Evolutionary conservation across 2,329 filamentous ascomycete species (phyloP), one percentile per base, ranked within the genome.

Genomic region (Tolypocladium album): DNA sequence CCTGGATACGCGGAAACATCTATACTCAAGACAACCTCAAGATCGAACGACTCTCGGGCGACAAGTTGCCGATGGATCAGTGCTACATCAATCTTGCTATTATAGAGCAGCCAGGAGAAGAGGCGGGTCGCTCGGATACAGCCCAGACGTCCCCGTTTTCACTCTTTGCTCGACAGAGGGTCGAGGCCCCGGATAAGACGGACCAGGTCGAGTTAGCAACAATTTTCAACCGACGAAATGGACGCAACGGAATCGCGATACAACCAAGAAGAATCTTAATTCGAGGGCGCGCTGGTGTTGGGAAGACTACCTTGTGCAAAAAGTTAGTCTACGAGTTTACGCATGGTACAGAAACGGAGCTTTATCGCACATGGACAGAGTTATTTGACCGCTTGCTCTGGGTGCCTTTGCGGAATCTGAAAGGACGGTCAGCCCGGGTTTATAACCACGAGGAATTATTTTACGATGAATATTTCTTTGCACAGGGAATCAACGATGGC

Each of bases 281-380:
- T 56, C 66, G 67, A 38, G 74, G 73, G 40, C 67, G 67, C 13
- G 71, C 74, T 0, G 74, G 74, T 45, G 69, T 75, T 1, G 74
- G 74, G 3, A 77, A 76, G 66, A 74, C 72, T 7, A 76, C 75
- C 1, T 60, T 76, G 15, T 76, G 73, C 66, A 76, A 76, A 60
- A 76, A 76, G 64, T 73, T 76, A 11, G 67, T 76, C 47, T 58
- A 74, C 59, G 69, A 73, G 13, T 76, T 73, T 63, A 57, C 55
- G 6, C 45, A 65, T 38, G 55, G 57, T 20, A 58, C 17, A 9
- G 3, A 53, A 17, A 24, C 43, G 11, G 4, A 47, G n/a, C n/a
- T 61, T 15, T 17, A 39, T 38, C 42, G 58, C 42, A 42, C 22
- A 22, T 65, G 63, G 64, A 52, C 38, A 0, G 42, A 67, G 0